These are phyloP conservation scores for Penicillium coffeae DNA, from an alignment of 495 filamentous ascomycete species.

Conservation along the genomic window DNA sequence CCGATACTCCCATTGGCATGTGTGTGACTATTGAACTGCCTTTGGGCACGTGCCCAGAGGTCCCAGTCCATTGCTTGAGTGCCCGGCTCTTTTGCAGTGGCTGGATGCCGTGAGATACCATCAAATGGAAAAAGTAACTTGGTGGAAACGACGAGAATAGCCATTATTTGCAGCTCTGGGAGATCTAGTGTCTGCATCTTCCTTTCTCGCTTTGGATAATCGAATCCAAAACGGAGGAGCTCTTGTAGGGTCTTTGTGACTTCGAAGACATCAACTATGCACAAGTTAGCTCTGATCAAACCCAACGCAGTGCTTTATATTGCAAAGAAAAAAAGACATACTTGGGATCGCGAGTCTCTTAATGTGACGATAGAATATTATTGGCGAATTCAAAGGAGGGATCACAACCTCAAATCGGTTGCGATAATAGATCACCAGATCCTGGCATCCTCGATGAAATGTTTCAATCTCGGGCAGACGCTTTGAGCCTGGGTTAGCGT, in stretches of 20 bases:
- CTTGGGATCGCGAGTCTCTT: constrained; percentile 72
- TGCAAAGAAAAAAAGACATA: constrained; percentile 34
- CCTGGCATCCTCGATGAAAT: constrained; percentile 60
- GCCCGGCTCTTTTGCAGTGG: constrained; percentile 55
- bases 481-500: too few species aligned
- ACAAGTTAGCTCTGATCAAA: constrained; percentile 8
- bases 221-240: constrained; percentile 54
- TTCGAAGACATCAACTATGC: constrained; percentile 67
- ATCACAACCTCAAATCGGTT: constrained; percentile 65
- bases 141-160: constrained; percentile 68
- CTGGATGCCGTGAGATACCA: constrained; percentile 52
- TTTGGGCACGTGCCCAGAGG: constrained; percentile 59
- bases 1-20: constrained; percentile 23
- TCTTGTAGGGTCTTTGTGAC: constrained; percentile 54
- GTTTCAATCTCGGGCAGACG: constrained; percentile 45
- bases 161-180: constrained; percentile 73
- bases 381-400: constrained; percentile 64
- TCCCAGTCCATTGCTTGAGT: constrained; percentile 65
- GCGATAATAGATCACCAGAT: constrained; percentile 59
- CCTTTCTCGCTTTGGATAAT: constrained; percentile 39
- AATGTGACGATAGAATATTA: constrained; percentile 66
- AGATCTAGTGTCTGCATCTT: constrained; percentile 32
- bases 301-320: too few species aligned
- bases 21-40: constrained; percentile 30
- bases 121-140: constrained; percentile 81